Percentiles rank a stretch among this genome's conserved stretches.
Conservation (phyloP, 2,329 filamentous ascomycete species). For the Nannizziopsis arthrosporioides region DNA sequence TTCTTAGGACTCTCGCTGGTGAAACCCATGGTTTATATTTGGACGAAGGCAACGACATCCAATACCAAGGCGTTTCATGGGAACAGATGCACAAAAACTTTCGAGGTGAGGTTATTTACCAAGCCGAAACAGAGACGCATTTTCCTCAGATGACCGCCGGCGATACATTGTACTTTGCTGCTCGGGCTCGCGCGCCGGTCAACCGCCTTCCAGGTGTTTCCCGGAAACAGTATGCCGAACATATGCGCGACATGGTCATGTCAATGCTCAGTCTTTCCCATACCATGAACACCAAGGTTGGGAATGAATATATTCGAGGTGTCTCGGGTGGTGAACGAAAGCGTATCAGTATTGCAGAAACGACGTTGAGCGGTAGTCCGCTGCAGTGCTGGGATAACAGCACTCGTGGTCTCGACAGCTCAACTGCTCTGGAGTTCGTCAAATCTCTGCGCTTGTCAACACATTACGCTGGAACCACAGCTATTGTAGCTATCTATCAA, state of each 20-base stretch:
- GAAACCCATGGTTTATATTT: constrained; percentile 74
- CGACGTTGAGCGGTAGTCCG: constrained; percentile 62
- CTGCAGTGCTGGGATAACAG: constrained; percentile 67
- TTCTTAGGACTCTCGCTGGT: constrained; percentile 72
- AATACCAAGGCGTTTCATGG: constrained; percentile 52
- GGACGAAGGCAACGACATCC: constrained; percentile 59
- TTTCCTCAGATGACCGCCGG: constrained; percentile 76
- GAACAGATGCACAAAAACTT: constrained; percentile 44
- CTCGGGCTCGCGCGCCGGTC: constrained; percentile 79
- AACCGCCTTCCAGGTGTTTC: constrained; percentile 48
- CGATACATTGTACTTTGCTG: constrained; percentile 73
- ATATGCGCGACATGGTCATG: constrained; percentile 38
- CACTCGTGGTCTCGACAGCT: constrained; percentile 57
- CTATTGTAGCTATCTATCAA: constrained; percentile 78
- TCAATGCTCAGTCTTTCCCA: constrained; percentile 42
- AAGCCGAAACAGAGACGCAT: constrained; percentile 76
- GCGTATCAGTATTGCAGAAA: constrained; percentile 71
- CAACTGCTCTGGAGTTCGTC: constrained; percentile 54
- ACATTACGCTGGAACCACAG: constrained; percentile 70
- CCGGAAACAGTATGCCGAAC: constrained; percentile 27
- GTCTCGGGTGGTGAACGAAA: constrained; percentile 70
- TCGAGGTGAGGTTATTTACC: constrained; percentile 74
- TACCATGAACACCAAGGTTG: constrained; percentile 72
- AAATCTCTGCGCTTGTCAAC: constrained; percentile 67
- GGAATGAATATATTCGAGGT: constrained; percentile 68